A percentile compares a stretch with the other conserved stretches of the same genome.
These are phyloP conservation scores for Ceratocystis huliohia DNA, from an alignment of 2,329 filamentous ascomycete species.

Conservation along the genomic window DNA sequence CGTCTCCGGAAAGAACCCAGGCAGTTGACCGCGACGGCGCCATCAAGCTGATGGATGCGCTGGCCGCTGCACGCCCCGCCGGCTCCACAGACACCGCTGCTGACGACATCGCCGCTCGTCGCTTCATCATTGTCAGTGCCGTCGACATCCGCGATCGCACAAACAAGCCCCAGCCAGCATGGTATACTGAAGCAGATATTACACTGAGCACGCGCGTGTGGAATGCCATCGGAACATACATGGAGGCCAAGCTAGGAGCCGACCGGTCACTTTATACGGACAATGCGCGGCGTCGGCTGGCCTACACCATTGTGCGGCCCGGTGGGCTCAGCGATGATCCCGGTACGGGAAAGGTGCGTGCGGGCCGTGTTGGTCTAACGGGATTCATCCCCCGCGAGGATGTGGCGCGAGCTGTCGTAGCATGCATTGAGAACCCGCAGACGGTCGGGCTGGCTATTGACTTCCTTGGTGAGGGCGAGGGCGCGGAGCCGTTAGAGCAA, in stretches of 20 bases:
- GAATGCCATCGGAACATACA: conserved; percentile 30
- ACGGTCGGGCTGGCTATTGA: conserved; percentile 35
- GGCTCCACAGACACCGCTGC: background rate
- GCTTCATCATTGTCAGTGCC: conserved; percentile 34
- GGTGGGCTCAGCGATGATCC: conserved; percentile 31
- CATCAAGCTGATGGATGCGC: conserved; percentile 35
- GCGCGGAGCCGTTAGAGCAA: conserved; percentile 26
- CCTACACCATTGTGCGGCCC: conserved; percentile 36
- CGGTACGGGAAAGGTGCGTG: conserved; percentile 30
- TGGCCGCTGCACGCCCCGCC: conserved; percentile 26
- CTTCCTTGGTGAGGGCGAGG: conserved; percentile 31
- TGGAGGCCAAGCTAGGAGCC: conserved; percentile 33
- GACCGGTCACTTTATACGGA: conserved; percentile 31
- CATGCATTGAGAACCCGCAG: conserved; percentile 30
- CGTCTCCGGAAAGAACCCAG: conserved; percentile 30
- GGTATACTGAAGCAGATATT: conserved; percentile 32
- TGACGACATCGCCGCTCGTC: conserved; percentile 20
- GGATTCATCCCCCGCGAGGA: conserved; percentile 32
- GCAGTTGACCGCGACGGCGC: conserved; percentile 36
- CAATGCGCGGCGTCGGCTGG: conserved; percentile 27
- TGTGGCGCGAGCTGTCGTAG: conserved; percentile 33
- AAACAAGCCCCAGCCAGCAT: conserved; percentile 29
- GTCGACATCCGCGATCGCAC: conserved; percentile 33
- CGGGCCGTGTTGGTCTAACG: conserved; percentile 32
- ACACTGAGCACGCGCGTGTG: conserved; percentile 30